These are phyloP conservation scores for Tilletia walkeri DNA, from an alignment of 1,284 basidiomycete species.

Conservation along the genomic window DNA sequence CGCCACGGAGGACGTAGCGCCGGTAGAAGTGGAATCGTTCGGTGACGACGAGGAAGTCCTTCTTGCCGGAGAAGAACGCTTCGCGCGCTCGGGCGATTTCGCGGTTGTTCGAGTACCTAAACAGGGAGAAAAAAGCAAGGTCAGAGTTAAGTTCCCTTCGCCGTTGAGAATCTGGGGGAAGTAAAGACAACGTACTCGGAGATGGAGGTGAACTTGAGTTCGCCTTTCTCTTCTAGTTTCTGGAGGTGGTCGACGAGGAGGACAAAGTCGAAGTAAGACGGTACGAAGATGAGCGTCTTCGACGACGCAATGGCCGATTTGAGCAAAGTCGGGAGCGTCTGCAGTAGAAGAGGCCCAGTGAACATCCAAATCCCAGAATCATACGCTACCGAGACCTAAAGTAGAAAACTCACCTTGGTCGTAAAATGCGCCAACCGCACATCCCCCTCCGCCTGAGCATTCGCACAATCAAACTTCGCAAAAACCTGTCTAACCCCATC, in stretches of 20 bases:
- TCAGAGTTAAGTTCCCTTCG: too few species aligned
- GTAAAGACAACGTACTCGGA: slow-evolving; percentile 70
- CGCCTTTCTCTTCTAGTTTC: slow-evolving; percentile 61
- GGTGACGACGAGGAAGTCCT: slow-evolving; percentile 81
- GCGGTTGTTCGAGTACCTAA: slow-evolving; percentile 76
- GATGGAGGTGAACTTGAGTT: slow-evolving; percentile 72
- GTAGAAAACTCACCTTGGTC: slow-evolving; percentile 65
- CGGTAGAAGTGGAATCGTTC: slow-evolving; percentile 98
- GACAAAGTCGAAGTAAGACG: slow-evolving; percentile 96
- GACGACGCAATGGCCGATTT: slow-evolving; percentile 88
- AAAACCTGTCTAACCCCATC: slow-evolving; percentile 64
- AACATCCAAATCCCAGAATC: neutral
- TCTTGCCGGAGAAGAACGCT: slow-evolving; percentile 85
- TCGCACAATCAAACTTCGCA: slow-evolving; percentile 70
- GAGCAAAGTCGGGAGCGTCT: slow-evolving; percentile 73
- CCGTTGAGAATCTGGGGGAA: too few species aligned
- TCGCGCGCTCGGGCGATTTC: slow-evolving; percentile 91
- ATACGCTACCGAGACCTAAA: neutral
- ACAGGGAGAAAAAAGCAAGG: neutral
- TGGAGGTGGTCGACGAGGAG: slow-evolving; percentile 82
- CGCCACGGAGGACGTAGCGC: slow-evolving; percentile 69
- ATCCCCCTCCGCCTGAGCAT: slow-evolving; percentile 76
- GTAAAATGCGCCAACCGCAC: slow-evolving; percentile 82
- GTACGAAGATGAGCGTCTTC: slow-evolving; percentile 84
- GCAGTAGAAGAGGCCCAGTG: slow-evolving; percentile 1